These are phyloP conservation scores for Hymenoscyphus albidus DNA, from an alignment of 2,329 filamentous ascomycete species.

Conservation along the genomic window DNA sequence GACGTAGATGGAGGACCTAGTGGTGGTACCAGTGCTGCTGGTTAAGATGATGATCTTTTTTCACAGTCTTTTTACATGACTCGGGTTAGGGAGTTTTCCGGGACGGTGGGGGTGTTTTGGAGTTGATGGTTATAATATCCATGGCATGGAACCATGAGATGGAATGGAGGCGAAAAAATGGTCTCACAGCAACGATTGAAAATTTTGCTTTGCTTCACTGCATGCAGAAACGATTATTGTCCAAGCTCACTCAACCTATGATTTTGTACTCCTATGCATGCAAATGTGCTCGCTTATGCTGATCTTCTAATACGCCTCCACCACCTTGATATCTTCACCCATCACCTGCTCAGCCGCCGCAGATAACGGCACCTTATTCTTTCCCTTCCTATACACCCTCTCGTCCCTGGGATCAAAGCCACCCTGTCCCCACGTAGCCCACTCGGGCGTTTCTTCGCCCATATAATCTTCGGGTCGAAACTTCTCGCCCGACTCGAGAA, in stretches of 20 bases:
- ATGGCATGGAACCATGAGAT: neutral
- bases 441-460: slow-evolving; percentile 78
- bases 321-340: slow-evolving; percentile 13
- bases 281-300: neutral
- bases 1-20: slow-evolving; percentile 28
- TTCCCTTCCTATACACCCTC: slow-evolving; percentile 82
- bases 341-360: slow-evolving; percentile 17
- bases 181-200: neutral
- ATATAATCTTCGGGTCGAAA: slow-evolving; percentile 92
- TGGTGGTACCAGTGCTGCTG: slow-evolving; percentile 20
- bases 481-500: slow-evolving; percentile 64
- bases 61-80: neutral
- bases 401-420: slow-evolving; percentile 90
- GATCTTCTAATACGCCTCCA: slow-evolving; percentile 12
- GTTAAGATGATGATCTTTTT: slow-evolving; percentile 12
- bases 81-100: neutral
- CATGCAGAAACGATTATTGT: neutral
- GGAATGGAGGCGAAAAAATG: neutral
- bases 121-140: neutral
- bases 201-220: neutral
- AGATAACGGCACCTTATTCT: slow-evolving; percentile 37
- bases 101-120: neutral
- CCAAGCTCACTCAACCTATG: neutral
- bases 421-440: slow-evolving; percentile 91
- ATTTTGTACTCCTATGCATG: slow-evolving; percentile 1